Percentiles rank a stretch among this genome's conserved stretches.
These are phyloP conservation scores for Fraxinus anomala DNA, from an alignment of 257 asterid species.

Conservation along the genomic window DNA sequence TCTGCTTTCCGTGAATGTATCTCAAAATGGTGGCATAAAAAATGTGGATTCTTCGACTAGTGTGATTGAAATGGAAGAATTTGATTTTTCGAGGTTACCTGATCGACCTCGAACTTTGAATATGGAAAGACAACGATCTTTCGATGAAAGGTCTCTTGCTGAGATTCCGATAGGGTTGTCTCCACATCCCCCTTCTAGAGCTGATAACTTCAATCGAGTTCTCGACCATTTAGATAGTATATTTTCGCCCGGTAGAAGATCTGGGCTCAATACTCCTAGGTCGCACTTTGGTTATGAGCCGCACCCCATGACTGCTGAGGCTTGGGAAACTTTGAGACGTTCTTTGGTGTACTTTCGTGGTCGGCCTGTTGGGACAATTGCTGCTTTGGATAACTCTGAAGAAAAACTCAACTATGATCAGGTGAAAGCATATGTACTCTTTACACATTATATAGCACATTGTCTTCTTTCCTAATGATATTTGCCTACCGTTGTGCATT, in stretches of 20 bases:
- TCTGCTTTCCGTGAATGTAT: conserved; percentile 30
- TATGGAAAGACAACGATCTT: conserved; percentile 66
- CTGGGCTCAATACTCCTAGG: conserved; percentile 61
- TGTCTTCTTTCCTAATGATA: not conserved
- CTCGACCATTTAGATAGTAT: conserved; percentile 48
- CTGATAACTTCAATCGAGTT: conserved; percentile 47
- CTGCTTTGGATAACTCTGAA: conserved; percentile 75
- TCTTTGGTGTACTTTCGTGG: conserved; percentile 79
- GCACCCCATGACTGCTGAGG: conserved; percentile 69
- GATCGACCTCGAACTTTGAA: conserved; percentile 48
- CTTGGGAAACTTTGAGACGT: conserved; percentile 72
- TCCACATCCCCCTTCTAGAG: conserved; percentile 59
- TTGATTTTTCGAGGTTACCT: conserved; percentile 55
- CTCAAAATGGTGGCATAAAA: conserved; percentile 41
- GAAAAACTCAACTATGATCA: conserved; percentile 88
- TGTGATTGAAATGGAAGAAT: conserved; percentile 50
- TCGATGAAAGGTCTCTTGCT: conserved; percentile 62
- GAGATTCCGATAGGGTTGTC: conserved; percentile 51
- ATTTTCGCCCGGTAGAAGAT: conserved; percentile 55
- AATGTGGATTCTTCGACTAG: conserved; percentile 39
- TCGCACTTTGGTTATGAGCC: conserved; percentile 50
- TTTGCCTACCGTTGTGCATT: not conserved
- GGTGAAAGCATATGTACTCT: conserved; percentile 40
- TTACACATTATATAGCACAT: not conserved
- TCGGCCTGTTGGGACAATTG: conserved; percentile 82